phyloP scores from a whole-genome alignment of 352 stramenopile species.

The Phytophthora cryptogea region DNA sequence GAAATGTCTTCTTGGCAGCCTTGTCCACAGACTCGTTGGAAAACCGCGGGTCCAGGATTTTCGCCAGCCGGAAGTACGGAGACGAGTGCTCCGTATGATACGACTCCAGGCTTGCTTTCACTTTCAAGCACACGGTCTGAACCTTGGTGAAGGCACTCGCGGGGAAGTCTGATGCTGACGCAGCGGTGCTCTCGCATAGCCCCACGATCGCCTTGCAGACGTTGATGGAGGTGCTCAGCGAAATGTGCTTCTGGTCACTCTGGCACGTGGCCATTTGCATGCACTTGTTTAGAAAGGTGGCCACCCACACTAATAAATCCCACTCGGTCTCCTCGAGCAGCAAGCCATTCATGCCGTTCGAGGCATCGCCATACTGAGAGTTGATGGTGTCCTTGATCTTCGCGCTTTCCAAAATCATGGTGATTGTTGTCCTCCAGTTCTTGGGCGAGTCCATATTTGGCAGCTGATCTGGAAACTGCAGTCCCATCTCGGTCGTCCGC shows the following conservation, averaged over 20 bases:
- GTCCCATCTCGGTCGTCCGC: conserved; percentile 66
- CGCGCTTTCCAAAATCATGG: conserved; percentile 77
- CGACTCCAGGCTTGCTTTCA: conserved; percentile 67
- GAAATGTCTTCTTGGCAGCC: conserved; percentile 71
- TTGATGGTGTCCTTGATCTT: conserved; percentile 83
- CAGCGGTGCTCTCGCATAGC: conserved; percentile 72
- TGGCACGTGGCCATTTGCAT: conserved; percentile 82
- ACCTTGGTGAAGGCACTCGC: conserved; percentile 62
- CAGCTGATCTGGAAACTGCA: conserved; percentile 65
- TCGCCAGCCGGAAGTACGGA: conserved; percentile 72
- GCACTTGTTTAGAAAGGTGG: conserved; percentile 77
- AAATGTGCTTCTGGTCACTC: conserved; percentile 80
- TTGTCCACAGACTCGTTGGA: conserved; percentile 84
- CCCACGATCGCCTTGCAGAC: conserved; percentile 80
- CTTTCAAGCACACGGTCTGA: conserved; percentile 74
- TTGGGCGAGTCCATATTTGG: conserved; percentile 76
- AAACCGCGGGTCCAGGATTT: conserved; percentile 80
- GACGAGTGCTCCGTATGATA: conserved; percentile 77
- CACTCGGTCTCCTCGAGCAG: conserved; percentile 79
- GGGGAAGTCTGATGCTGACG: conserved; percentile 63
- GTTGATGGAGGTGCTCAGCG: conserved; percentile 79
- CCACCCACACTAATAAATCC: conserved; percentile 74
- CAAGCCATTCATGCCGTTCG: conserved; percentile 78
- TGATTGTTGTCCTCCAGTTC: conserved; percentile 68
- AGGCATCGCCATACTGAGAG: conserved; percentile 63